phyloP scores from a whole-genome alignment of 768 basidiomycete genomes.

The Termitomyces sp. region DNA sequence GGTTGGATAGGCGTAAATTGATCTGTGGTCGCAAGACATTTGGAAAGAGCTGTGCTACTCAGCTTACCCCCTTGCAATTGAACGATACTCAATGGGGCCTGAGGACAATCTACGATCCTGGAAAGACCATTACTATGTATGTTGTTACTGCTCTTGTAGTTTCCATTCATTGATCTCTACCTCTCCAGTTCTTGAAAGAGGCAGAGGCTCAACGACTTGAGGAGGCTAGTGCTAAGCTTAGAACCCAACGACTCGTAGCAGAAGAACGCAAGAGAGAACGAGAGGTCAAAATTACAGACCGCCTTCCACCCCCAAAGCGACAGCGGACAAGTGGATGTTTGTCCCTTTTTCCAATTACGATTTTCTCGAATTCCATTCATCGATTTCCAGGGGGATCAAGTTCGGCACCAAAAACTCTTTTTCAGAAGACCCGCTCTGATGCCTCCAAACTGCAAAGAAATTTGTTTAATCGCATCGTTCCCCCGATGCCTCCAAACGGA shows the following conservation, averaged over 20 bases:
- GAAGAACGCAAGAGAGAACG: conserved; percentile 73
- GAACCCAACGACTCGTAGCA: conserved; percentile 60
- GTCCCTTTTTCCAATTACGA: conserved; percentile 17
- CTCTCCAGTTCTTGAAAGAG: conserved; percentile 43
- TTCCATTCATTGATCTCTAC: conserved; percentile 9
- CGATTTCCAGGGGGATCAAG: conserved; percentile 27
- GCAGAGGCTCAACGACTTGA: conserved; percentile 62
- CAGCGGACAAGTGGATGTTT: conserved; percentile 44
- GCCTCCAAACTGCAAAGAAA: conserved; percentile 62
- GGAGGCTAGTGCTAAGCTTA: conserved; percentile 54
- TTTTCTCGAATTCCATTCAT: conserved; percentile 3
- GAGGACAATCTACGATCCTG: conserved; percentile 52
- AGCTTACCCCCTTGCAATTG: conserved; percentile 48
- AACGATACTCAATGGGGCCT: conserved; percentile 36
- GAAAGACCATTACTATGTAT: conserved; percentile 65
- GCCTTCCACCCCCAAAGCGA: conserved; percentile 61
- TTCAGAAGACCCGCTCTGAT: conserved; percentile 72
- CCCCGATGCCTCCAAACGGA: conserved; percentile 41
- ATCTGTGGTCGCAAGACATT: conserved; percentile 37
- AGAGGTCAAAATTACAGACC: conserved; percentile 71
- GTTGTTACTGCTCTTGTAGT: conserved; percentile 16
- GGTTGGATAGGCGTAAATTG: not conserved
- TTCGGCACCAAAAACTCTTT: conserved; percentile 56
- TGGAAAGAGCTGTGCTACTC: conserved; percentile 63
- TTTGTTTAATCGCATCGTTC: conserved; percentile 48